Evolutionary conservation across 305 asterid species (phyloP), one percentile per base, ranked within the genome.

Genomic region (Solanum chacoense): DNA sequence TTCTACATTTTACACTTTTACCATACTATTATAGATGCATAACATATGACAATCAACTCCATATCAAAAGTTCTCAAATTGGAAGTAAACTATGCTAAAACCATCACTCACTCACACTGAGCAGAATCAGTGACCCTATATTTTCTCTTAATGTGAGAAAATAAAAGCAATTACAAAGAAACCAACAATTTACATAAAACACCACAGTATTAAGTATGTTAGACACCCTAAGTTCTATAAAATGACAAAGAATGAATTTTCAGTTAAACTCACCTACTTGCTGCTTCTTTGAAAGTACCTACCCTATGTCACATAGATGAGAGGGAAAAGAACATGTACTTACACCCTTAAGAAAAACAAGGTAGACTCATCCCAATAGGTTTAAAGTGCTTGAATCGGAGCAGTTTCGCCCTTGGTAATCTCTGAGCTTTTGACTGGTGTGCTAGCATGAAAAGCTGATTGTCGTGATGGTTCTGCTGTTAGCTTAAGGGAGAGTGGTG

Each of bases 401-500:
- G 87, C 85, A 77, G 76, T 88, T 50, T 90, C 92, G 84, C 88
- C 91, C 90, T 90, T 91, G 80, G 38, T 77, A 38, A 88, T 86
- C 59, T 88, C 85, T 29, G 89, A 84, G 42, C 88, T 89, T 76
- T 73, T 81, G 80, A 85, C 75, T 38, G 92, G 92, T 85, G 90
- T 75, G 71, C 91, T 90, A 2, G 91, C 91, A 88, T 87, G 90
- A 90, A 91, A 91, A 31, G 92, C 92, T 8, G 93, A 89, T 32
- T 90, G 90, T 81, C 87, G 91, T 84, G 92, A 92, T 28, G 92
- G 87, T 29, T 91, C 93, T 65, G 92, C 90, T 16, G 94, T 90
- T 74, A 91, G 50, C 88, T 90, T 89, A 28, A 93, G 88, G 12
- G 95, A 95, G 80, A 94, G 92, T 20, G 85, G 88, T 6, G 93